Base-by-base conservation (phyloP, 2,329 filamentous ascomycete species). In the Stagonosporopsis vannaccii region DNA sequence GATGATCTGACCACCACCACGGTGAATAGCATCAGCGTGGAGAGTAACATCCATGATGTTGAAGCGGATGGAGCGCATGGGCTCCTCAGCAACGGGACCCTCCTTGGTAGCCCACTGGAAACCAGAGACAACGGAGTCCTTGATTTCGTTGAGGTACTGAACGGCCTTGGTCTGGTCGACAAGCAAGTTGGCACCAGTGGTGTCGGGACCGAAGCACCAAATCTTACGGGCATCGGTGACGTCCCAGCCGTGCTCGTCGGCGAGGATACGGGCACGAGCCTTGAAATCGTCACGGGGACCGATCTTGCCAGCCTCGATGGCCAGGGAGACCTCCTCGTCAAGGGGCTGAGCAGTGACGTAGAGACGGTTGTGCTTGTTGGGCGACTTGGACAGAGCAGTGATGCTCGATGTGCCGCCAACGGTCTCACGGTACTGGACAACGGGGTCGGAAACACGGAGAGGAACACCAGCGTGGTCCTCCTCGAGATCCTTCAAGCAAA, bases 331-430 rank as follows among this genome's bases (percentile, higher is more conserved):
- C 72, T 98, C 95, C 87, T 99, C 95, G 41, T 87, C 87, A 53
- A 99, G 85, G 72, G 95, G 95, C 82, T 92, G 84, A 66, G 95
- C 95, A 80, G 86, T 87, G 83, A 99, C 89, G 86, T 98, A 99
- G 61, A 99, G 87, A 92, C 95, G 94, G 88, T 99, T 99, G 90
- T 99, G 95, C 92, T 99, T 99, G 91, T 99, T 99, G 84, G 95
- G 95, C 44, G 95, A 99, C 87, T 99, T 99, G 82, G 95, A 98
- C 75, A 99, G 86, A 70, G 95, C 95, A 76, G 91, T 96, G 76
- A 98, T 98, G 87, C 88, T 91, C 52, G 95, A 98, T 78, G 87
- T 88, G 75, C 66, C 85, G 71, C 81, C 81, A 75, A 99, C 94
- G 66, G 94, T 96, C 88, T 99, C 95, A 87, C 95, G 93, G 89